Evolutionary conservation across 495 filamentous ascomycete species (phyloP), one percentile per base, ranked within the genome.

Genomic region (Tuber aestivum): DNA sequence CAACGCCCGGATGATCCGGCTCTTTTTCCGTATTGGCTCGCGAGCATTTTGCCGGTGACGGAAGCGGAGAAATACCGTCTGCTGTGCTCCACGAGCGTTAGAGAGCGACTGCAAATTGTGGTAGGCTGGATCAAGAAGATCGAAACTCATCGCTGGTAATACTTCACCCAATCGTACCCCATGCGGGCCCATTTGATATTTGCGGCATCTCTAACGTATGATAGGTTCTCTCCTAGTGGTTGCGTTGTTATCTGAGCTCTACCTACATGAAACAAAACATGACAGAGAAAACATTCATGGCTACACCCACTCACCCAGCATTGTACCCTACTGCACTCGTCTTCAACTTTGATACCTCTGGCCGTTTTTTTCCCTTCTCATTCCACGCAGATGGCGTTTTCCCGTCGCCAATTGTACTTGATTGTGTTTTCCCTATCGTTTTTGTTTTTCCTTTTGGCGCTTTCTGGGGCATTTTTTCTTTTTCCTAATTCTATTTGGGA

Each of bases 11-110:
- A 87, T 10, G 93, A 97, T 83, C 89, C 93, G 3, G 89, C 90
- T 1, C 81, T 88, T 20, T 95, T 97, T 79, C 92, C 94, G 0
- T 97, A 93, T 86, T 97, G 94, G 94, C 92, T 97, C 77, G 94
- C 93, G 23, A 92, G 88, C 78, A 89, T 96, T 71, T 82, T 96
- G 16, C 93, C 93, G 23, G 89, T 94, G 44, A 87, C 87, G 56
- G 92, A 94, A 27, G 86, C 90, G 37, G 91, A 96, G 76, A 95
- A 94, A 80, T 96, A 97, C 79, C 86, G 86, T 14, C 84, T 97
- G 35, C 84, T 97, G 41, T 83, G 85, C 16, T 91, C 91, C 6
- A 89, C 84, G 5, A 95, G 91, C 77, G 94, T 97, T 1, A 85
- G 94, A 69, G 92, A 94, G 80, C 85, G 94, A 76, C 82, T 96